Conservation (phyloP, 2,329 filamentous ascomycete genomes). For the Colletotrichum caudatum region DNA sequence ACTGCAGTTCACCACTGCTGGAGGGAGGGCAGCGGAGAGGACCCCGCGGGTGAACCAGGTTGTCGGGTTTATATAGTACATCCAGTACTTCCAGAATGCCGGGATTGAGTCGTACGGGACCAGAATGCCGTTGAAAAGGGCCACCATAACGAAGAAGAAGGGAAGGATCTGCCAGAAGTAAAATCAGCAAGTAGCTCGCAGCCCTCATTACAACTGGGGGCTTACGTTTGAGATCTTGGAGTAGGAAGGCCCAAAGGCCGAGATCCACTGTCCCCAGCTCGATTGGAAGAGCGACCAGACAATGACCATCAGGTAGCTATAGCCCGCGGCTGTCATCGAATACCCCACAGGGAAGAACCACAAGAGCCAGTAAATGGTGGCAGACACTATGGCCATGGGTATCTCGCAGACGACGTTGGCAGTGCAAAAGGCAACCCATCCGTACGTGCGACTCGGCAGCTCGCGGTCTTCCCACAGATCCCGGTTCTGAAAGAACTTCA, state of each 20-base stretch:
- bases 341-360: slow-evolving; percentile 85
- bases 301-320: slow-evolving; percentile 82
- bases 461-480: slow-evolving; percentile 80
- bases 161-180: slow-evolving; percentile 65
- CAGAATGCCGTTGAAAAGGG: slow-evolving; percentile 79
- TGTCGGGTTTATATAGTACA: slow-evolving; percentile 42
- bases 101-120: slow-evolving; percentile 53
- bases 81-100: slow-evolving; percentile 56
- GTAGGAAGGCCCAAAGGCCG: slow-evolving; percentile 82
- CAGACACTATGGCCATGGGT: slow-evolving; percentile 73
- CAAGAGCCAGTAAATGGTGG: slow-evolving; percentile 76
- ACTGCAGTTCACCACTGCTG: slow-evolving; percentile 55
- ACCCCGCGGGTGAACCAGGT: slow-evolving; percentile 38
- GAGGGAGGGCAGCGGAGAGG: slow-evolving; percentile 36
- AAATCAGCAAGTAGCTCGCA: fast-evolving
- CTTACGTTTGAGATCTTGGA: slow-evolving; percentile 78
- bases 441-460: slow-evolving; percentile 79
- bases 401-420: slow-evolving; percentile 80
- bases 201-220: neutral
- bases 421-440: slow-evolving; percentile 81
- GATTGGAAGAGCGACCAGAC: slow-evolving; percentile 82
- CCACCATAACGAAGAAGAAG: slow-evolving; percentile 85
- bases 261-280: slow-evolving; percentile 87
- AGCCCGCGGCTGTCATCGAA: slow-evolving; percentile 76
- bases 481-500: slow-evolving; percentile 83